phyloP scores from a whole-genome alignment of 2,329 filamentous ascomycete species.

The Aureobasidium sp. region DNA sequence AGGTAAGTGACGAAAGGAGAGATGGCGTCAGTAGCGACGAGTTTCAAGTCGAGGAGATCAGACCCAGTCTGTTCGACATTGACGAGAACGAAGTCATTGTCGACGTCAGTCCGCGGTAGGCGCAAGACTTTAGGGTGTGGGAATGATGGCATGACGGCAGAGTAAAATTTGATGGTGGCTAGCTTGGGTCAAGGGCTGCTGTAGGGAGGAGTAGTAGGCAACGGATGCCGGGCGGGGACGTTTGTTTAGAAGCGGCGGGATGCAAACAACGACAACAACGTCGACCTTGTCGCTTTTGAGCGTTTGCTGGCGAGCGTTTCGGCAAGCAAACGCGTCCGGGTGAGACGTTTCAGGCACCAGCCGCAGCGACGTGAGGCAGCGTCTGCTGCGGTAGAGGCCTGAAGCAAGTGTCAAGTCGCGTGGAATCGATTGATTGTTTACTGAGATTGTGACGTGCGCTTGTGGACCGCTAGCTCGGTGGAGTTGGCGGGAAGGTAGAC shows the following conservation, averaged over 20 bases:
- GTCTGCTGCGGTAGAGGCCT: not conserved
- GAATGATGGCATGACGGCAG: conserved; percentile 15
- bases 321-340: conserved; percentile 5
- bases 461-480: not conserved
- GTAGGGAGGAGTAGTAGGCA: not conserved
- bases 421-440: conserved; percentile 10
- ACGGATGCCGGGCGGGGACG: conserved; percentile 1
- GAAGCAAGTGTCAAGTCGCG: conserved; percentile 3
- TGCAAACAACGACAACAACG: conserved; percentile 8
- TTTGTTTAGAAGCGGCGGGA: conserved; percentile 11
- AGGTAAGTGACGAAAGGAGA: conserved; percentile 53
- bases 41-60: conserved; percentile 52
- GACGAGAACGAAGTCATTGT: conserved; percentile 46
- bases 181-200: not conserved
- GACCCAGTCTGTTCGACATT: conserved; percentile 45
- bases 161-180: conserved; percentile 12
- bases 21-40: conserved; percentile 60
- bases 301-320: conserved; percentile 9
- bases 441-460: conserved; percentile 10
- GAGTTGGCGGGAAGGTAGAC: not conserved
- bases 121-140: conserved; percentile 41
- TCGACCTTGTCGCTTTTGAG: not conserved
- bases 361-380: conserved; percentile 2
- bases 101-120: conserved; percentile 43
- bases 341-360: conserved; percentile 6